These are phyloP conservation scores for Chlamydomonas schloesseri DNA, from an alignment of 139 green algal species.

Conservation along the genomic window DNA sequence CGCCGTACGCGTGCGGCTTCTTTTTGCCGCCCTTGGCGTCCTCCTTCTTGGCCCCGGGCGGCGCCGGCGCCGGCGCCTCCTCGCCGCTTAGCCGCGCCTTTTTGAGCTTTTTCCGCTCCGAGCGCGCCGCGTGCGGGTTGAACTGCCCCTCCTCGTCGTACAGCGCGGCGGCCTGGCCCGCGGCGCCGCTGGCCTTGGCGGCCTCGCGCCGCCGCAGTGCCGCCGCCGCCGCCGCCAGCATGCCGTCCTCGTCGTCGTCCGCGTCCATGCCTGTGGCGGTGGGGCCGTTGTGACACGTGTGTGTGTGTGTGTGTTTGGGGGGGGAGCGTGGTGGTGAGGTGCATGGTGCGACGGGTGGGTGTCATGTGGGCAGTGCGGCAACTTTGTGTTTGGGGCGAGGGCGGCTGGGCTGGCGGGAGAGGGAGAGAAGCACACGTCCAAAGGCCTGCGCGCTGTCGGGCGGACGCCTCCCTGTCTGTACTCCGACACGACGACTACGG, in stretches of 20 bases:
- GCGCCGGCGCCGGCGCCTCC: not conserved
- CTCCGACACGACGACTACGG: too few relatives aligned
- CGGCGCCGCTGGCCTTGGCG: conserved; percentile 4
- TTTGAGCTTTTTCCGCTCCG: conserved; percentile 68
- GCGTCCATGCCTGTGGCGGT: conserved; percentile 17
- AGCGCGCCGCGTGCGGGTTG: conserved; percentile 80
- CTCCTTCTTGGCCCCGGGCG: not conserved
- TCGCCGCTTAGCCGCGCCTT: conserved; percentile 44
- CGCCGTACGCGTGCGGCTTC: conserved; percentile 44
- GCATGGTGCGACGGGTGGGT: too few relatives aligned
- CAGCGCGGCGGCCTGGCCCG: conserved; percentile 56
- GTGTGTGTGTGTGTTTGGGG: too few relatives aligned
- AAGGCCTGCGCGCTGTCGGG: too few relatives aligned
- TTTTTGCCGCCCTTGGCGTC: conserved; percentile 55
- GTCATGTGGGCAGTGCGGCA: too few relatives aligned
- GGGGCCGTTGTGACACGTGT: too few relatives aligned
- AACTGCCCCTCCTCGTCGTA: conserved; percentile 86
- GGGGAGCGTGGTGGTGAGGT: too few relatives aligned
- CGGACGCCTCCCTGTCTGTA: too few relatives aligned
- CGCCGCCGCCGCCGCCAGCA: conserved; percentile 31
- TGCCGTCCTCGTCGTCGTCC: conserved; percentile 61
- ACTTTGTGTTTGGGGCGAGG: too few relatives aligned
- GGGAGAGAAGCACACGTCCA: too few relatives aligned
- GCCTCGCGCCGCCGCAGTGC: conserved; percentile 34
- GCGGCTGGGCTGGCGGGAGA: too few relatives aligned